Evolutionary conservation across 305 asterid genomes (phyloP), one percentile per base, ranked within the genome.

Genomic region (Fraxinus sp.): DNA sequence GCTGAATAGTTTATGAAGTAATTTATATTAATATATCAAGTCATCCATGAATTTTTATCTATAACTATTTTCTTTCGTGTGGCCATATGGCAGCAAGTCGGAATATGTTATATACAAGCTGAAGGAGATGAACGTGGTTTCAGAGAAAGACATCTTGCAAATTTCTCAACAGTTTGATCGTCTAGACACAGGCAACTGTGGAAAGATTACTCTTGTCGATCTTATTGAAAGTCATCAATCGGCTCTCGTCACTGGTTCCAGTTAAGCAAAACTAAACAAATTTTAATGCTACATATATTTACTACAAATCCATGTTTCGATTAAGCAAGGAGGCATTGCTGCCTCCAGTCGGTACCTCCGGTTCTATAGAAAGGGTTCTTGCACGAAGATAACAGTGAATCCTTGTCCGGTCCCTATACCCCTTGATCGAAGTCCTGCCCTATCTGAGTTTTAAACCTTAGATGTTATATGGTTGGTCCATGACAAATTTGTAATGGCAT

Each of bases 61-160:
- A 37, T 37, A 37, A 37, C 11, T 7, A 37, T 37, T 37, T 7
- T 37, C 44, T 37, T 37, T 37, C 7, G 44, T 37, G 44, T 37
- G 44, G 44, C 44, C 44, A 22, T 82, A 13, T 82, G 85, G 91
- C 97, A 95, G 99, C 74, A 94, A 92, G 90, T 92, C 99, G 1
- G 99, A 95, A 81, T 95, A 80, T 77, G 97, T 93, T 3, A 88
- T 95, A 75, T 95, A 94, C 97, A 95, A 95, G 89, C 95, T 95
- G 36, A 94, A 95, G 91, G 95, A 93, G 85, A 94, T 95, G 97
- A 91, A 94, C 37, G 92, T 92, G 89, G 85, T 93, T 79, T 80
- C 92, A 1, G 97, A 95, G 76, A 90, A 88, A 79, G 99, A 95
- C 86, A 89, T 95, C 55, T 10, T 85, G 80, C 90, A 79, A 88